Conservation (phyloP, 176 grass and related monocot genomes). For the Ensete glaucum region DNA sequence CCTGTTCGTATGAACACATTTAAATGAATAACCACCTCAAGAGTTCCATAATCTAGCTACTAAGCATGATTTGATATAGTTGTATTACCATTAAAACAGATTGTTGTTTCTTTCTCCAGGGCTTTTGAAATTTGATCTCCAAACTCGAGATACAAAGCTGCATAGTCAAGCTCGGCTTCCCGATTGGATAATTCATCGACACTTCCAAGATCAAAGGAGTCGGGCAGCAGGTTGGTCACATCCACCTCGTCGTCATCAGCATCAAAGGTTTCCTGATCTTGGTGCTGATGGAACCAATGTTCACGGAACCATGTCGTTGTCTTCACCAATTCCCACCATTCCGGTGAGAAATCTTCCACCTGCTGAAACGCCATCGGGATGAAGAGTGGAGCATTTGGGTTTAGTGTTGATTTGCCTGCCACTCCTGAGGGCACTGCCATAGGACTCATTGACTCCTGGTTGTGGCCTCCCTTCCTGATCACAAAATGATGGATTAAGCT, state of each 20-base stretch:
- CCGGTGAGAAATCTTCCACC: slow-evolving; percentile 89
- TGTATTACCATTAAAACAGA: background rate
- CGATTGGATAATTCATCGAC: slow-evolving; percentile 43
- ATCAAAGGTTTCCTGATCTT: slow-evolving; percentile 50
- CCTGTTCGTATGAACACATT: background rate
- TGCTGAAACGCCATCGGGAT: slow-evolving; percentile 70
- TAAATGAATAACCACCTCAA: no score
- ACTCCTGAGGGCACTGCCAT: slow-evolving; percentile 27
- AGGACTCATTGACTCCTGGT: slow-evolving; percentile 2
- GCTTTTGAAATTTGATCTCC: background rate
- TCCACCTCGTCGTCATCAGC: slow-evolving; percentile 22
- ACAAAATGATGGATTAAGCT: background rate
- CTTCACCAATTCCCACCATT: slow-evolving; percentile 94
- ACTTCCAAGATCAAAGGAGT: slow-evolving; percentile 56
- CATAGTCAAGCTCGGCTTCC: slow-evolving; percentile 9
- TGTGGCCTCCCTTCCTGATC: background rate
- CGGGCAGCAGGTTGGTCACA: slow-evolving; percentile 49
- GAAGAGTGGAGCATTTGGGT: slow-evolving; percentile 86
- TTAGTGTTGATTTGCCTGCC: slow-evolving; percentile 49
- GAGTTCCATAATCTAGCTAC: no score
- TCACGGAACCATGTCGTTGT: slow-evolving; percentile 93
- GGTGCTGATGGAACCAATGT: slow-evolving; percentile 79
- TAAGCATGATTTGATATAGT: no score
- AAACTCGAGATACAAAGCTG: background rate
- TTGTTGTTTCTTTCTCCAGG: background rate